Evolutionary conservation across 192 early-diverging fungal species (phyloP), one percentile per base, ranked within the genome.

Genomic region (Coemansia sp.): DNA sequence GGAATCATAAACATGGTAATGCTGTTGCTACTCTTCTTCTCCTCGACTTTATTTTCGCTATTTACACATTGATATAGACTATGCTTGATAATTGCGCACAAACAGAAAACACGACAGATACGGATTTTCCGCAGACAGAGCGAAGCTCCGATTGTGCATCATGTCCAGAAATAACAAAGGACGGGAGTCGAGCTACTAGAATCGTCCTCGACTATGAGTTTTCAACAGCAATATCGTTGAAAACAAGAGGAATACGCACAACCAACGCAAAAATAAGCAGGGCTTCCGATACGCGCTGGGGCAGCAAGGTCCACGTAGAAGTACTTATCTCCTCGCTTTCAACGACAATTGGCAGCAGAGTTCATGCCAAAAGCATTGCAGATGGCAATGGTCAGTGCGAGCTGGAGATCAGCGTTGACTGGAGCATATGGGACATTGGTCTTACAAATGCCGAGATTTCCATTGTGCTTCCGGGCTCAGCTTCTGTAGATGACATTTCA

Each of bases 341-440:
- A 15, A 69, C 73, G 5, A 77, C 73, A 1, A 53, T 77, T 11
- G 61, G 66, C 57, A 39, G 33, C 38, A 59, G 73, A 14, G 27
- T 70, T 15, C 67, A 53, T 30, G 57, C 46, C n/a, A 61, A 22
- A 17, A 72, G 69, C 56, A 51, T 17, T 0, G 25, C 69, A 0
- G 55, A 41, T 45, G 46, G 54, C 4, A 42, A 45, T 24, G 57
- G 57, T 43, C 67, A 77, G 38, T 77, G 52, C 43, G 47, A 27
- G 23, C 54, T 78, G 33, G 43, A 17, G 17, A 42, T 78, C 8
- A 40, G 60, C 8, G 66, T 78, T 30, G 75, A 69, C 52, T 49
- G 66, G 58, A 78, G 75, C 24, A 45, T 78, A 19, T 78, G 75
- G 75, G 75, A 78, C 49, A 41, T 78, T 17, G 75, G 75, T 1